Percentiles rank a stretch among this genome's conserved stretches.
Evolutionary conservation across 1,284 basidiomycete species (phyloP).

Genomic region (Tetrapyrgos nigripes): DNA sequence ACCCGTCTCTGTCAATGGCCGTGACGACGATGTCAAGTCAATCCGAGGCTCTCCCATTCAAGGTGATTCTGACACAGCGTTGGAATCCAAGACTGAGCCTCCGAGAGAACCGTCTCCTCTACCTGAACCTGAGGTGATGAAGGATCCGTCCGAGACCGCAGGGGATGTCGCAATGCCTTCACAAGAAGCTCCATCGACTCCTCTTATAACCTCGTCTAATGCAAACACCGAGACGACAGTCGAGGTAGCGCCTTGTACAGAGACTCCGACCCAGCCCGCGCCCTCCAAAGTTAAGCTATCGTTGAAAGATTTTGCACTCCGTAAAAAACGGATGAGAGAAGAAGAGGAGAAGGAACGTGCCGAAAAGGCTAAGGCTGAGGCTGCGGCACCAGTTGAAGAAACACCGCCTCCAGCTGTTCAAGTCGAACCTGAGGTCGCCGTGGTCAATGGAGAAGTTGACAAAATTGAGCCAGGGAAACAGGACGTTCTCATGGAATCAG

Average conservation of each 20-base stretch:
- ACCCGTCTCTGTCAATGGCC: not conserved
- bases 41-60: not conserved
- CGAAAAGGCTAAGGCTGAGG: conserved; percentile 25
- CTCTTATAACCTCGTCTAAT: not conserved
- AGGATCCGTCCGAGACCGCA: not conserved
- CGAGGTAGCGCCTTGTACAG: not conserved
- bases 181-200: not conserved
- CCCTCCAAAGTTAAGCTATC: conserved; percentile 56
- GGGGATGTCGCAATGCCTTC: not conserved
- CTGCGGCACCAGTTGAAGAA: conserved; percentile 12
- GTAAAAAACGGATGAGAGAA: conserved; percentile 52
- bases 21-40: not conserved
- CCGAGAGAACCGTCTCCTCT: not conserved
- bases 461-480: conserved; percentile 1
- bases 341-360: conserved; percentile 38
- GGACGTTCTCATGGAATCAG: not conserved
- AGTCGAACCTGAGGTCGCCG: not conserved
- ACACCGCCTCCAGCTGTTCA: not conserved
- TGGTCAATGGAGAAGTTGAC: conserved; percentile 6
- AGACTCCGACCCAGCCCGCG: conserved; percentile 27
- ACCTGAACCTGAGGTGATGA: not conserved
- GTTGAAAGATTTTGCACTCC: conserved; percentile 51
- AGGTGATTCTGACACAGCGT: not conserved
- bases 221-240: not conserved
- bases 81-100: not conserved